Evolutionary conservation across 164 flowering plant species (phyloP), one percentile per base, ranked within the genome.

Genomic region (Saururus chinensis): DNA sequence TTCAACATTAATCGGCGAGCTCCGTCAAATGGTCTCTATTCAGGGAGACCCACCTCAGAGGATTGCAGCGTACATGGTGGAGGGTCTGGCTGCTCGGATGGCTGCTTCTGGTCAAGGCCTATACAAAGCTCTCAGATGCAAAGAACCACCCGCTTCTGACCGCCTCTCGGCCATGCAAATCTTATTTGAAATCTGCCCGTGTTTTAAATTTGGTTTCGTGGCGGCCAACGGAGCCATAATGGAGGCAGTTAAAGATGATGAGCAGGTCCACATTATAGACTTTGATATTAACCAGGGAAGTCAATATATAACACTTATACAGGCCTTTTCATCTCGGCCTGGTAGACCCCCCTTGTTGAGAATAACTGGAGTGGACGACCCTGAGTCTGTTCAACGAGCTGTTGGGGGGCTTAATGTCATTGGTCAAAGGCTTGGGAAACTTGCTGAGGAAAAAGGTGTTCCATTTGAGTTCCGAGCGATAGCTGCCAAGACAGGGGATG

Each of bases 161-260:
- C 82, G 88, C 30, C 93, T 93, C 45, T 88, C 99, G 24, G 99
- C 99, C 0, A 93, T 93, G 99, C 99, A 93, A 66, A 82, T 93
- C 57, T 84, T 93, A 49, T 93, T 93, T 51, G 99, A 93, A 77
- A 80, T 85, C 7, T 93, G 99, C 75, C 99, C 99, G 9, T 93
- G 96, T 64, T 93, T 93, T 64, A 83, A 85, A 64, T 93, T 90
- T 69, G 99, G 99, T 40, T 88, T 87, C 71, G 80, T 85, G 88
- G 84, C 97, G 8, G 99, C 99, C 54, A 93, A 93, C 70, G 88
- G 86, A 40, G 91, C 92, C 21, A 90, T 93, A 22, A 61, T 76
- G 3, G 99, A 90, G 66, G 91, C 96, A 40, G 66, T 75, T 41
- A 79, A 78, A 68, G 82, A 73, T 69, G 99, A 87, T 62, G 80